These are phyloP conservation scores for Pluteus cervinus DNA, from an alignment of 768 basidiomycete species.

Conservation along the genomic window DNA sequence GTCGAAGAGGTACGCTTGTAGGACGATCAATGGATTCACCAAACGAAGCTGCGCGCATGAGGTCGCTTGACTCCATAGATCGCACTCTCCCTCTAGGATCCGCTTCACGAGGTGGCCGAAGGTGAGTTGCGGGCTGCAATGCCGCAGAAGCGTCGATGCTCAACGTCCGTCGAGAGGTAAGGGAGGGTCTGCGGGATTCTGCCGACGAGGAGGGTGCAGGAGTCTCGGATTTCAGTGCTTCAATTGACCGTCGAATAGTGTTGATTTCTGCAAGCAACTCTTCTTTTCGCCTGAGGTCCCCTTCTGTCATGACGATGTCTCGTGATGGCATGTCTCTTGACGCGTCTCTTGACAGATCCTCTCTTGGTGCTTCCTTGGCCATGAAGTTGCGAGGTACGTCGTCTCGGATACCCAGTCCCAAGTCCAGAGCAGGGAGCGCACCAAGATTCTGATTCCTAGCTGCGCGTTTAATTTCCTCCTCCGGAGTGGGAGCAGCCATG, in stretches of 20 bases:
- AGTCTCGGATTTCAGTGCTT: conserved; percentile 65
- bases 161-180: conserved; percentile 62
- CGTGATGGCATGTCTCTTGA: conserved; percentile 31
- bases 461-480: conserved; percentile 55
- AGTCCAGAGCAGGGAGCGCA: conserved; percentile 64
- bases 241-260: conserved; percentile 74
- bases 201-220: conserved; percentile 58
- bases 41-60: conserved; percentile 34
- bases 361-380: conserved; percentile 38
- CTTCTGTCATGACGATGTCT: conserved; percentile 35
- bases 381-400: conserved; percentile 73
- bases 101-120: conserved; percentile 62
- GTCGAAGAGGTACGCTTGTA: conserved; percentile 65
- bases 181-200: conserved; percentile 59
- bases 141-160: conserved; percentile 58
- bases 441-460: conserved; percentile 48
- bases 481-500: conserved; percentile 51
- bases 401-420: conserved; percentile 68
- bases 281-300: conserved; percentile 62
- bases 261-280: conserved; percentile 73
- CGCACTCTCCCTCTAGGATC: conserved; percentile 67
- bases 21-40: conserved; percentile 61
- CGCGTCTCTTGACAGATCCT: conserved; percentile 25
- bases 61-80: conserved; percentile 62
- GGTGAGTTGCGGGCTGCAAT: conserved; percentile 43